Evolutionary conservation across 352 stramenopile species (phyloP), one percentile per base, ranked within the genome.

Genomic region (Pilasporangium apinafurcum): DNA sequence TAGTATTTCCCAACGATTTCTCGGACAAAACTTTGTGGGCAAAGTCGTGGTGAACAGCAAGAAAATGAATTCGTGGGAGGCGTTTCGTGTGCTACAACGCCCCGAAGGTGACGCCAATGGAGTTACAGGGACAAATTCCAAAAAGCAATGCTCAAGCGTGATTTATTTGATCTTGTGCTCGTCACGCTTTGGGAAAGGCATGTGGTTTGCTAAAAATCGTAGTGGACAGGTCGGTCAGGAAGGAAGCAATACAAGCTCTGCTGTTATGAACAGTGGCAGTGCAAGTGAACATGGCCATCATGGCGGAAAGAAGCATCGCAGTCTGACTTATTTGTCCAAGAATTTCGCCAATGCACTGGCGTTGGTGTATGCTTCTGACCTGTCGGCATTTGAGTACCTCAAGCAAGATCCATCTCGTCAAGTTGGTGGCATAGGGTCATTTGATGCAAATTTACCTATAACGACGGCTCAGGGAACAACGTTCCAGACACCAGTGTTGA

Each of bases 121-220:
- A 1, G 37, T 13, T 6, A 31, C 21, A 5, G 58, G 37, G 3
- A 36, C 39, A 24, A 59, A 37, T n/a, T 21, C 44, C 21, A 28
- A 48, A 17, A 47, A 38, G 12, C 34, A 48, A 25, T 22, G 42
- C 12, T 54, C 41, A 3, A 43, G 47, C 24, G 62, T 57, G 5
- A 61, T 92, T 14, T 86, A 88, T 44, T 36, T 92, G 26, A 80
- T 92, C 30, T 37, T 92, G 26, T 86, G 77, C 54, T 86, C 74
- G 8, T 67, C 77, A 3, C 67, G 80, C 7, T 92, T 92, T 20
- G 80, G 80, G 13, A 89, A 90, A 44, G 77, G 77, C 51, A 88
- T 88, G 77, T 92, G 72, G 69, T 59, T 86, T 22, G 72, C 69
- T 12, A 72, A 80, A 18, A 74, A 70, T 25, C 53, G 45, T 13